These are phyloP conservation scores for Hydrangea macrophylla DNA, from an alignment of 148 eudicot species.

Conservation along the genomic window DNA sequence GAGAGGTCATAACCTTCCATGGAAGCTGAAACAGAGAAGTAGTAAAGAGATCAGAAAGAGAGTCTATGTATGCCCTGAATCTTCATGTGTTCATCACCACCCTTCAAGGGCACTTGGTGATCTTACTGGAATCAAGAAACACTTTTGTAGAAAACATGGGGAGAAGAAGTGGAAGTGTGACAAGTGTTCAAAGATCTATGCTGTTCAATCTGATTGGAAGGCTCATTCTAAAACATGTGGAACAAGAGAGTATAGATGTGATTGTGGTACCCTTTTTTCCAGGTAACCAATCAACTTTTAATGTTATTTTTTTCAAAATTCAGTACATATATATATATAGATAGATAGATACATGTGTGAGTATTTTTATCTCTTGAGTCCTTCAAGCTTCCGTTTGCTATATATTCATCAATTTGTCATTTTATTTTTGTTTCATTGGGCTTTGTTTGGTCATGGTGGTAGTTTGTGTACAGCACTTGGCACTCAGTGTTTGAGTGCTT, in stretches of 20 bases:
- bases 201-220: conserved; percentile 83
- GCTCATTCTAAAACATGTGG: conserved; percentile 84
- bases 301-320: background rate
- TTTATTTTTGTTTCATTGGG: background rate
- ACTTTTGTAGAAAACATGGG: conserved; percentile 72
- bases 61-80: conserved; percentile 75
- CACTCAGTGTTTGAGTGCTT: background rate
- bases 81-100: conserved; percentile 65
- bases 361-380: background rate
- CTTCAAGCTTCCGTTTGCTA: background rate
- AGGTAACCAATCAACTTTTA: conserved; percentile 48
- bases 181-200: conserved; percentile 72
- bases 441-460: background rate
- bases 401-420: background rate
- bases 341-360: background rate
- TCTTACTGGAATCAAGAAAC: conserved; percentile 82
- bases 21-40: conserved; percentile 72
- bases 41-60: conserved; percentile 44
- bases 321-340: no score
- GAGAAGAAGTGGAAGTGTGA: conserved; percentile 78
- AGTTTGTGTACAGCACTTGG: background rate
- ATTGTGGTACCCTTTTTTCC: conserved; percentile 83
- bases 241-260: conserved; percentile 77
- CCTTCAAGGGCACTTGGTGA: conserved; percentile 82
- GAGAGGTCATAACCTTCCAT: conserved; percentile 79